Evolutionary conservation across 352 stramenopile genomes (phyloP).

Genomic region (Pythium insidiosum): DNA sequence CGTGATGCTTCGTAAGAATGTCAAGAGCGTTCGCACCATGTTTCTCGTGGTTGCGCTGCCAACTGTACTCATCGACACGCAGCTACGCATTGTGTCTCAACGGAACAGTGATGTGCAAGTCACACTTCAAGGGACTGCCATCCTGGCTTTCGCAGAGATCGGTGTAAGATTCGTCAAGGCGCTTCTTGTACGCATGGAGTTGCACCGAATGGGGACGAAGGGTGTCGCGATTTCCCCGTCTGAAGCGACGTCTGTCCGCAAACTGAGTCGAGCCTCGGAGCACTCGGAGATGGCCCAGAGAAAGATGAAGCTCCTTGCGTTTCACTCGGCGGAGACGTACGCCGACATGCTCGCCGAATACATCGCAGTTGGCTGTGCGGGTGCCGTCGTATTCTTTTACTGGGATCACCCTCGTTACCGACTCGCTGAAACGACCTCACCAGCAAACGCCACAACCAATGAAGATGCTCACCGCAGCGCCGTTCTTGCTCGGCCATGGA

Average conservation of each 20-base stretch:
- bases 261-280: not conserved
- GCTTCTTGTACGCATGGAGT: not conserved
- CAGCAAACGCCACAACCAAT: no score
- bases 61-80: conserved; percentile 31
- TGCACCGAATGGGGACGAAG: not conserved
- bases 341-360: conserved; percentile 30
- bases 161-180: conserved; percentile 14
- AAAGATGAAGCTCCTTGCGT: not conserved
- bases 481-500: not conserved
- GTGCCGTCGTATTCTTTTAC: conserved; percentile 23
- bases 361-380: conserved; percentile 26
- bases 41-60: conserved; percentile 21
- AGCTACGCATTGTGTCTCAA: conserved; percentile 23
- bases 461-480: no score
- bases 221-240: no score
- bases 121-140: conserved; percentile 17
- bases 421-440: no score
- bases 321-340: conserved; percentile 3
- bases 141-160: conserved; percentile 23
- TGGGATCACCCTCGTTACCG: conserved; percentile 19
- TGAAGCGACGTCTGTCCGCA: no score
- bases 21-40: conserved; percentile 25
- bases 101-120: conserved; percentile 13
- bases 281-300: not conserved
- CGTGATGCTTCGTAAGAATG: conserved; percentile 13